Evolutionary conservation across 352 stramenopile genomes (phyloP).

Genomic region (Pythium vanterpoolii): DNA sequence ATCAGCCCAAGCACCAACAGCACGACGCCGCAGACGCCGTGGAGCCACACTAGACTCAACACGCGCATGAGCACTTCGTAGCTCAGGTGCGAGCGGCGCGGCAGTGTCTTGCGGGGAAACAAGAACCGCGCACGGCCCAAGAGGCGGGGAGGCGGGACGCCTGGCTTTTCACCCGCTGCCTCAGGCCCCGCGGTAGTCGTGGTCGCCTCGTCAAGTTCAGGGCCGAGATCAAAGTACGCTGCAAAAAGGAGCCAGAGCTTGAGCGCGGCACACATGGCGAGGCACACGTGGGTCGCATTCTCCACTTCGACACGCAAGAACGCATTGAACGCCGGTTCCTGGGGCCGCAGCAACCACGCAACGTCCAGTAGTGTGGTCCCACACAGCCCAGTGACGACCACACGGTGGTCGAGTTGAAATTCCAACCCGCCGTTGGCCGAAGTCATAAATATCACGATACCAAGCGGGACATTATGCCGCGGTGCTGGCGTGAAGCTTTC

Average conservation of each 20-base stretch:
- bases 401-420: constrained; percentile 39
- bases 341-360: constrained; percentile 60
- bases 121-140: constrained; percentile 63
- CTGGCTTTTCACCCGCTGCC: background rate
- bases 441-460: constrained; percentile 43
- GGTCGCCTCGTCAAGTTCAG: constrained; percentile 27
- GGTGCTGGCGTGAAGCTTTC: constrained; percentile 58
- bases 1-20: constrained; percentile 51
- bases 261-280: constrained; percentile 46
- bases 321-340: constrained; percentile 61
- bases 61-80: constrained; percentile 72
- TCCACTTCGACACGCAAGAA: constrained; percentile 43
- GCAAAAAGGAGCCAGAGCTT: constrained; percentile 72
- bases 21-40: constrained; percentile 51
- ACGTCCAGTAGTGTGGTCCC: constrained; percentile 50
- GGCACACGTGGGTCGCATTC: constrained; percentile 44
- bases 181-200: constrained; percentile 7
- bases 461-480: constrained; percentile 71
- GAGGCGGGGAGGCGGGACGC: constrained; percentile 24
- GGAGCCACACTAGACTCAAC: constrained; percentile 65
- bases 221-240: constrained; percentile 60
- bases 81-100: constrained; percentile 51
- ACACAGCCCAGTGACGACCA: constrained; percentile 51
- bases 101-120: constrained; percentile 68
- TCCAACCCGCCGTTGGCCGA: background rate